Conservation (phyloP, 371 early-diverging fungal species). For the Apophysomyces ossiformis region DNA sequence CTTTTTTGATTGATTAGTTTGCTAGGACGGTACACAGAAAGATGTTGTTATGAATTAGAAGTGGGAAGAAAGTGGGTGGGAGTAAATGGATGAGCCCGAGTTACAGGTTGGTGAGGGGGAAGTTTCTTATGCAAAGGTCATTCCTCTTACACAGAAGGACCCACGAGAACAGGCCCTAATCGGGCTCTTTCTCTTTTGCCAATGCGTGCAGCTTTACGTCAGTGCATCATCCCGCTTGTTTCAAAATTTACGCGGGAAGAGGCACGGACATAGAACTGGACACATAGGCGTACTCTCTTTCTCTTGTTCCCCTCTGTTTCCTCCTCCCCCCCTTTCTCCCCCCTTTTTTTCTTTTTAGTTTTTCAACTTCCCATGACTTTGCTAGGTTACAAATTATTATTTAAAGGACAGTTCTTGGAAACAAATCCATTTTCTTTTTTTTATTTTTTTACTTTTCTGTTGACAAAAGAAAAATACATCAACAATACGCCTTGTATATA, state of each 20-base stretch:
- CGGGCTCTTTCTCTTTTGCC: background rate
- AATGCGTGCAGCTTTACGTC: conserved; percentile 4
- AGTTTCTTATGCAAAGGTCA: conserved; percentile 4
- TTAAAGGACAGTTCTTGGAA: background rate
- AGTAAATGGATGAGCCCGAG: conserved; percentile 6
- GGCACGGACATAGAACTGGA: background rate
- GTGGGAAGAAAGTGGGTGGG: background rate
- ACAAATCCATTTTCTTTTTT: background rate
- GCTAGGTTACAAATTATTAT: conserved; percentile 4
- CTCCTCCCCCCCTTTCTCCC: background rate
- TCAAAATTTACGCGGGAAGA: conserved; percentile 9
- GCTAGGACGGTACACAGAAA: background rate
- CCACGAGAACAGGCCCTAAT: conserved; percentile 4
- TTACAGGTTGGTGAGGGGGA: conserved; percentile 8
- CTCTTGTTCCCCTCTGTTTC: background rate
- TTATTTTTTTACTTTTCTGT: background rate
- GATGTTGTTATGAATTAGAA: background rate
- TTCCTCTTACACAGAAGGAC: conserved; percentile 8
- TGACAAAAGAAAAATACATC: background rate
- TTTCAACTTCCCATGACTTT: conserved; percentile 6
- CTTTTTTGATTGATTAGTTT: background rate
- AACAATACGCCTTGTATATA: too few species aligned
- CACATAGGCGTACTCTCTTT: background rate
- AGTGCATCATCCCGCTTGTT: conserved; percentile 3
- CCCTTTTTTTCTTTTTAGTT: too few species aligned